Evolutionary conservation across 2,329 filamentous ascomycete species (phyloP).

Genomic region (Lecanicillium sp.): DNA sequence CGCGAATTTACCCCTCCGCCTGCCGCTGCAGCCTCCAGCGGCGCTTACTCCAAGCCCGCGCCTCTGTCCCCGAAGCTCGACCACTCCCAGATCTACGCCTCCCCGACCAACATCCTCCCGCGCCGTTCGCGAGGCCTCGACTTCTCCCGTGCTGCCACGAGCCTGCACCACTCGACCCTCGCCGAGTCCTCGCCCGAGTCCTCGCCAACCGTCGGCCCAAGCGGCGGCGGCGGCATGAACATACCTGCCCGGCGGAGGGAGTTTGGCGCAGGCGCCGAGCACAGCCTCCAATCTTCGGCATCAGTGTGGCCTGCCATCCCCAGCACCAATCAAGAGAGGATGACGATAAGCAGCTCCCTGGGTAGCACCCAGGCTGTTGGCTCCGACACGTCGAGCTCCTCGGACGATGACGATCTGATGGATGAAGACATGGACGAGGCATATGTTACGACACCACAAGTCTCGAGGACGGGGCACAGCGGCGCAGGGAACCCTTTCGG

Average conservation of each 20-base stretch:
- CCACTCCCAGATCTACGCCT: slow-evolving; percentile 76
- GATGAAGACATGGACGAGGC: slow-evolving; percentile 74
- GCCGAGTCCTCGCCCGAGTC: slow-evolving; percentile 88
- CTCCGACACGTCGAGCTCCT: slow-evolving; percentile 71
- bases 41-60: slow-evolving; percentile 43
- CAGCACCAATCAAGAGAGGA: slow-evolving; percentile 62
- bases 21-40: slow-evolving; percentile 23
- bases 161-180: slow-evolving; percentile 89
- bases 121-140: slow-evolving; percentile 85
- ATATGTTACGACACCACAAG: slow-evolving; percentile 78
- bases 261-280: slow-evolving; percentile 43
- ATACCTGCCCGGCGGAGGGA: slow-evolving; percentile 51
- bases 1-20: slow-evolving; percentile 32
- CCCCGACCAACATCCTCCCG: slow-evolving; percentile 80
- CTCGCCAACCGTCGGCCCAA: slow-evolving; percentile 76
- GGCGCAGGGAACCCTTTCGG: slow-evolving; percentile 8
- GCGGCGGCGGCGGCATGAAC: slow-evolving; percentile 52
- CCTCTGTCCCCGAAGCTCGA: slow-evolving; percentile 85
- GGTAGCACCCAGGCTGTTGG: slow-evolving; percentile 69
- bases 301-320: slow-evolving; percentile 67
- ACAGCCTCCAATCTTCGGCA: slow-evolving; percentile 51
- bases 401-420: slow-evolving; percentile 63
- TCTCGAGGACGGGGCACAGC: slow-evolving; percentile 44
- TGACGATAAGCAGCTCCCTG: slow-evolving; percentile 67
- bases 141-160: slow-evolving; percentile 88